Base-by-base conservation (phyloP, 768 basidiomycete species). In the Trametes punicea region DNA sequence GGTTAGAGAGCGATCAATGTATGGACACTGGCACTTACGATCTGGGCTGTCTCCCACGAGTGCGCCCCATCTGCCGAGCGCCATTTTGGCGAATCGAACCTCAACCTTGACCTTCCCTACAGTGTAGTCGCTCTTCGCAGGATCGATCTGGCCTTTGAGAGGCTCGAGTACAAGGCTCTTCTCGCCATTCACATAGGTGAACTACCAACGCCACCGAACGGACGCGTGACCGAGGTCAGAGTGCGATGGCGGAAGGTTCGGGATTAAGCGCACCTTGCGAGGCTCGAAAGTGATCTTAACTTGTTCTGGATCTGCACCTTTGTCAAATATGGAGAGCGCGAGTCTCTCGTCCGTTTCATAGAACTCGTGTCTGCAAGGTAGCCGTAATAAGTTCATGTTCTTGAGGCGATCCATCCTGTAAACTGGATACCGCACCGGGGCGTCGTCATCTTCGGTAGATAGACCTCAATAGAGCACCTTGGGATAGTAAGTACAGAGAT, bases 91-190 rank as follows among this genome's bases (percentile, higher is more conserved):
- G 25, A 99, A 76, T 20, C 81, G 81, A 50, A 98, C 70, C 71
- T 99, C 96, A 51, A 98, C 79, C 71, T 98, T 98, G 64, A 93
- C 85, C 67, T 86, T 88, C 20, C 91, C 83, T 16, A 95, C 83
- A 10, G 82, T 82, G 68, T 74, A 88, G 23, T 77, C 76, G 62
- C 84, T 82, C 55, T 76, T 73, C 27, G 75, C 75, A 4, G 86
- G 73, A 67, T 87, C 81, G 65, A 98, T 91, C 67, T 85, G 83
- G 38, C 88, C 90, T 65, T 87, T 88, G 13, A 98, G 76, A 8
- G 94, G 95, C 53, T 89, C 83, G 13, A 98, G 74, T 4, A 75
- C 73, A 39, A 95, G 77, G n/a, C 69, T 67, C 62, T 85, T 87
- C 42, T 89, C 88, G 61, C 84, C 88, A 61, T 90, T 73, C 46